Conservation (phyloP, 2,329 filamentous ascomycete species). For the Dactylellina haptotyla region DNA sequence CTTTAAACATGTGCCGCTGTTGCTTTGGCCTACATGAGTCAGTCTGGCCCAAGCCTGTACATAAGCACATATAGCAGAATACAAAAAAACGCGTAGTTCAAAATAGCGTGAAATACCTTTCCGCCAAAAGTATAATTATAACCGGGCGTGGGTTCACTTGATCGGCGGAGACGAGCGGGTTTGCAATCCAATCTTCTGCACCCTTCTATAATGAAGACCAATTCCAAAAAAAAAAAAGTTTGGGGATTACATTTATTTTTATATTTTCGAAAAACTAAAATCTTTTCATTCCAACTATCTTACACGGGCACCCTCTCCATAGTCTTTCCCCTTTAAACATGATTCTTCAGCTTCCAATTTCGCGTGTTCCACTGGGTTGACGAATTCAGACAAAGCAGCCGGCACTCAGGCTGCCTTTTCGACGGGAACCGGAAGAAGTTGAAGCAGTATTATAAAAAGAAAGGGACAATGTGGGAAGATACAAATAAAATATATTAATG, state of each 20-base stretch:
- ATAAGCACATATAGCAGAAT: too few relatives aligned
- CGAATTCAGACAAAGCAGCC: constrained; percentile 34
- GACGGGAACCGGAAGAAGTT: constrained; percentile 55
- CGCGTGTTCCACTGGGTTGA: constrained; percentile 32
- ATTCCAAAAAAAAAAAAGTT: constrained; percentile 24
- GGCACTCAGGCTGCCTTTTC: background rate
- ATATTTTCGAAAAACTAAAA: background rate
- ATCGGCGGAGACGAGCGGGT: too few relatives aligned
- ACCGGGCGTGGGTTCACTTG: too few relatives aligned
- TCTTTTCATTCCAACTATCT: constrained; percentile 55
- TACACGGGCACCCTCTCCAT: constrained; percentile 29
- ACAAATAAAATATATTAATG: constrained; percentile 52
- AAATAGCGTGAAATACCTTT: too few relatives aligned
- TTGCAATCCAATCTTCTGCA: too few relatives aligned
- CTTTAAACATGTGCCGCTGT: too few relatives aligned
- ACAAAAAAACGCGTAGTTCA: too few relatives aligned
- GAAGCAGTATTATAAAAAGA: constrained; percentile 55
- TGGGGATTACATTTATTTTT: background rate
- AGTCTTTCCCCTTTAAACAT: constrained; percentile 22
- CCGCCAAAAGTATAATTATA: too few relatives aligned
- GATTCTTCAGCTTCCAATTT: constrained; percentile 32
- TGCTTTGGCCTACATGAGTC: too few relatives aligned
- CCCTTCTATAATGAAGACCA: constrained; percentile 9
- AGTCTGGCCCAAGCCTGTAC: too few relatives aligned
- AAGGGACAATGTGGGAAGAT: constrained; percentile 36